These are phyloP conservation scores for Clarkia xantiana DNA, from an alignment of 345 rosid species.

Conservation along the genomic window DNA sequence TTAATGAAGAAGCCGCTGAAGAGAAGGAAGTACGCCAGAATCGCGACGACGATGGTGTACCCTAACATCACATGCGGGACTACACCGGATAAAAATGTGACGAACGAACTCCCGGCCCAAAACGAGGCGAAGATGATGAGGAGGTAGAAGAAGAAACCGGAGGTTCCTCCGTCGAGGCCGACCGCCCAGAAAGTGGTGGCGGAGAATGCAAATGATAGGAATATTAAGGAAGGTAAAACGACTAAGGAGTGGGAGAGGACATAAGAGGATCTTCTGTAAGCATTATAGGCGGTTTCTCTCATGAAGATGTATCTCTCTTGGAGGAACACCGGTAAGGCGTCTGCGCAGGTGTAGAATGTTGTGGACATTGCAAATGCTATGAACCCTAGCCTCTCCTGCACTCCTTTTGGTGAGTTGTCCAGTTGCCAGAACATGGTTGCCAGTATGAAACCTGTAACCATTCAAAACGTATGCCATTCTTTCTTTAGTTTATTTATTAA, in stretches of 20 bases:
- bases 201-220: slow-evolving; percentile 59
- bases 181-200: slow-evolving; percentile 75
- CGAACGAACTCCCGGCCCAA: slow-evolving; percentile 93
- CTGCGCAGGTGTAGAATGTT: slow-evolving; percentile 92
- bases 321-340: slow-evolving; percentile 82
- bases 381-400: slow-evolving; percentile 75
- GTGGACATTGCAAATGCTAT: slow-evolving; percentile 98
- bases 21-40: slow-evolving; percentile 78
- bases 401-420: slow-evolving; percentile 78
- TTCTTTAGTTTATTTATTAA: too few relatives aligned
- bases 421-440: slow-evolving; percentile 88
- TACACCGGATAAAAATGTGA: slow-evolving; percentile 77
- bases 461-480: too few relatives aligned
- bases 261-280: slow-evolving; percentile 82
- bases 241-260: slow-evolving; percentile 61
- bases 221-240: slow-evolving; percentile 37
- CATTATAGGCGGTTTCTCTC: slow-evolving; percentile 88
- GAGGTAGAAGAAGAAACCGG: slow-evolving; percentile 61
- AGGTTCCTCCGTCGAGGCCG: slow-evolving; percentile 74
- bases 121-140: slow-evolving; percentile 64
- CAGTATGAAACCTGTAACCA: slow-evolving; percentile 78
- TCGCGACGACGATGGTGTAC: slow-evolving; percentile 78
- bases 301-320: slow-evolving; percentile 95
- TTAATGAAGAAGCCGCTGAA: slow-evolving; percentile 93
- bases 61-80: slow-evolving; percentile 95